Base-by-base conservation (phyloP, 768 basidiomycete genomes). In the Leucosporidium scottii region DNA sequence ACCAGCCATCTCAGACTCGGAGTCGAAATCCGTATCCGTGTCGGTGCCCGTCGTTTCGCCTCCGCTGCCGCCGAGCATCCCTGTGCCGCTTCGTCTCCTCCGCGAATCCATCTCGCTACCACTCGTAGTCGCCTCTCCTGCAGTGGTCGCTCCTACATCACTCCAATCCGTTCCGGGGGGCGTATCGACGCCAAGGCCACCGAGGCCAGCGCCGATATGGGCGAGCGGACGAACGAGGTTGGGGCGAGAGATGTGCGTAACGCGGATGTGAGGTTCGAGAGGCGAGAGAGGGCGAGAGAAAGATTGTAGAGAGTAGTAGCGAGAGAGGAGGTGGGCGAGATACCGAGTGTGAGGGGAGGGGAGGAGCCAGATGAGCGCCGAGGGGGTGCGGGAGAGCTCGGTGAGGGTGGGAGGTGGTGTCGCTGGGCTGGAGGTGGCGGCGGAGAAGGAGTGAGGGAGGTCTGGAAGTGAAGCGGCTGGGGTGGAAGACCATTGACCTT, bases 231-330 rank as follows among this genome's bases (percentile, higher is more conserved):
- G 61, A 0, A 55, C 59, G 23, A 71, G 12, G 13, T 71, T 63
- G 3, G 70, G 70, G 2, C 57, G 49, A 5, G 67, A 53, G 57
- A 71, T 53, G 53, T 67, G 66, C 4, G 70, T 71, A 15, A 71
- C 70, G 6, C 70, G 63, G 6, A 54, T 21, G 25, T 36, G 21
- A 2, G 61, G 70, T 30, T 67, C 69, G 69, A 67, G 66, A 1
- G 69, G 69, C 2, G 54, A 58, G 6, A 65, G 53, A 1, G 67
- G 67, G 27, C 62, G 57, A 3, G 67, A 68, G 62, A 72, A 72
- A 48, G 67, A 68, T 27, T 55, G 47, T n/a, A 68, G 62, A 53
- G 20, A 10, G 62, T 72, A 72, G 64, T 72, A 72, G 10, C 70
- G 61, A 4, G 67, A 64, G 54, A 72, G 58, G 20, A 44, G 56